These are phyloP conservation scores for Yamadazyma kanchanaburiensis DNA, from an alignment of 1,139 yeast genomes.

Conservation along the genomic window DNA sequence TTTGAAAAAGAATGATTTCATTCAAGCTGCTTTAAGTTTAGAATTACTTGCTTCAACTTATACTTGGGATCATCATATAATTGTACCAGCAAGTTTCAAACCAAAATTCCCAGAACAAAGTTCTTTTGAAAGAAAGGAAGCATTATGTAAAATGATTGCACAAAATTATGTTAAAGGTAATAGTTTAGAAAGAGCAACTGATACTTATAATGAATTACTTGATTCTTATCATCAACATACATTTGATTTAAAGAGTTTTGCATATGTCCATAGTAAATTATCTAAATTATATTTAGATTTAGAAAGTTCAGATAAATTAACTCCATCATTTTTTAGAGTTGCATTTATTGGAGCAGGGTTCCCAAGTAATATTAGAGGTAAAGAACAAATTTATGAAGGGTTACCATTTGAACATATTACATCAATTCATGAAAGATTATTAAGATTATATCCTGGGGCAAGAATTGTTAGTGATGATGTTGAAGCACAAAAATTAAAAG, in stretches of 20 bases:
- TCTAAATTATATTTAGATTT: slow-evolving; percentile 66
- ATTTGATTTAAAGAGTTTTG: slow-evolving; percentile 73
- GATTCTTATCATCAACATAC: slow-evolving; percentile 72
- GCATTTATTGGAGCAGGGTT: slow-evolving; percentile 83
- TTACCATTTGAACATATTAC: slow-evolving; percentile 85
- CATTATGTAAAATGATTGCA: slow-evolving; percentile 69
- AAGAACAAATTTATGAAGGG: slow-evolving; percentile 81
- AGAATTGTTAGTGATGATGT: slow-evolving; percentile 64
- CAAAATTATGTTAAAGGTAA: slow-evolving; percentile 68
- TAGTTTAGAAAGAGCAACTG: slow-evolving; percentile 73
- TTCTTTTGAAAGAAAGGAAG: slow-evolving; percentile 79
- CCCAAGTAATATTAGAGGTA: slow-evolving; percentile 72
- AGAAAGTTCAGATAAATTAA: slow-evolving; percentile 67
- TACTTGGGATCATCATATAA: slow-evolving; percentile 65
- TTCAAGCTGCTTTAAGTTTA: slow-evolving; percentile 81
- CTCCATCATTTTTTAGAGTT: slow-evolving; percentile 78
- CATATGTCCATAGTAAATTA: slow-evolving; percentile 67
- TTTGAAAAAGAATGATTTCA: slow-evolving; percentile 56
- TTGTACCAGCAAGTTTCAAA: slow-evolving; percentile 54
- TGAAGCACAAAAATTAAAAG: slow-evolving; percentile 52
- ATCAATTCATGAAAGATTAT: slow-evolving; percentile 74
- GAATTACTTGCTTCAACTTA: slow-evolving; percentile 77
- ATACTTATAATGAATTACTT: slow-evolving; percentile 72
- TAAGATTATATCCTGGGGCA: slow-evolving; percentile 80
- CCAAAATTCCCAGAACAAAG: slow-evolving; percentile 79